A percentile compares a stretch with the other conserved stretches of the same genome.
phyloP scores from a whole-genome alignment of 2,329 filamentous ascomycete species.

The Purpureocillium takamizusanense region DNA sequence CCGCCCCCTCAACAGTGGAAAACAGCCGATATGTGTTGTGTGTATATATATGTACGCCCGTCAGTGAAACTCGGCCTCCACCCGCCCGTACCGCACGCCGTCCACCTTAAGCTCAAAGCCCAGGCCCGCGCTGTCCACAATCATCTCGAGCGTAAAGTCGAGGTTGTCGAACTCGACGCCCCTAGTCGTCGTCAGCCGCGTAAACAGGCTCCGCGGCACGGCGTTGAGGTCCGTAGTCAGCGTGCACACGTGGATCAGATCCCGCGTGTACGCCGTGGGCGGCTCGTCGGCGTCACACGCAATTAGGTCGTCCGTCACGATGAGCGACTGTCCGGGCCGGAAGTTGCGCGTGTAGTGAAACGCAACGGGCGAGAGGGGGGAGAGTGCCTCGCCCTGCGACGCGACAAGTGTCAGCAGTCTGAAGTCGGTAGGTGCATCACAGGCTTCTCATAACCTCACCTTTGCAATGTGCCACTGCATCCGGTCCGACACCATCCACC shows the following conservation, averaged over 20 bases:
- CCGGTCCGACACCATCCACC: slow-evolving; percentile 74
- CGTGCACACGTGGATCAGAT: slow-evolving; percentile 66
- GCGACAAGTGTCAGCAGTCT: too few species aligned
- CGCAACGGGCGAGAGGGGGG: slow-evolving; percentile 63
- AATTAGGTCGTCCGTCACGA: slow-evolving; percentile 74
- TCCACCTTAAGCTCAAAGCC: slow-evolving; percentile 75
- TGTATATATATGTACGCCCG: not conserved
- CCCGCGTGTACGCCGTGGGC: slow-evolving; percentile 48
- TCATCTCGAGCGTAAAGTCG: slow-evolving; percentile 77
- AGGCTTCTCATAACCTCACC: too few species aligned
- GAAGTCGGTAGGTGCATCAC: too few species aligned
- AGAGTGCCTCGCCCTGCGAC: slow-evolving; percentile 60
- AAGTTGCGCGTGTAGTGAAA: slow-evolving; percentile 86
- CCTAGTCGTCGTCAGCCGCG: slow-evolving; percentile 65
- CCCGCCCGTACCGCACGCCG: slow-evolving; percentile 65
- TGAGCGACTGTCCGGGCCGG: slow-evolving; percentile 64
- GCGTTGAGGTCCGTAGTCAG: slow-evolving; percentile 72
- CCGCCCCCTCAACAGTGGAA: too few species aligned
- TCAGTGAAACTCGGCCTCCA: slow-evolving; percentile 69
- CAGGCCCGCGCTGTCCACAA: slow-evolving; percentile 66
- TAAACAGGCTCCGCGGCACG: slow-evolving; percentile 66
- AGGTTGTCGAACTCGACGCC: slow-evolving; percentile 76
- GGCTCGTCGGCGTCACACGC: slow-evolving; percentile 63
- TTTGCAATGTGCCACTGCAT: slow-evolving; percentile 85
- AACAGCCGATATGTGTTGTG: too few species aligned